Base-by-base conservation (phyloP, 192 early-diverging fungal species). In the Polychytrium aggregatum region DNA sequence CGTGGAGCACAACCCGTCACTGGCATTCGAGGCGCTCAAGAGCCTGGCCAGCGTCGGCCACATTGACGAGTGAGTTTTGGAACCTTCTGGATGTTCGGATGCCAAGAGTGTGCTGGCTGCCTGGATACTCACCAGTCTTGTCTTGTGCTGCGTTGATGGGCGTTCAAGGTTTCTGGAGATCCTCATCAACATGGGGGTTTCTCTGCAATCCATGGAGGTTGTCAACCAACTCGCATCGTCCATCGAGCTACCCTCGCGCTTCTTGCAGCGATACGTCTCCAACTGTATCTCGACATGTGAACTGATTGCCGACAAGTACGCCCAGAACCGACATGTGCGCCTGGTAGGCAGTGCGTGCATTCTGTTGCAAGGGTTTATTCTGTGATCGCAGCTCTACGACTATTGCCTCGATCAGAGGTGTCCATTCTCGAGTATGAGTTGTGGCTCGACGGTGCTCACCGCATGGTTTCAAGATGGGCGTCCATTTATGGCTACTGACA, bases 1-100 rank as follows among this genome's bases (percentile, higher is more conserved):
- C 22, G 57, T 71, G 29, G 68, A 74, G 39, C 64, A 58, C 50
- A 74, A 74, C 42, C 64, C 61, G 21, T 60, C 41, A 9, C 27
- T 74, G 16, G 68, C 68, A 5, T 45, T 52, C 14, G 62, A 64
- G 31, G 44, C 51, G 14, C 43, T 74, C 2, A 36, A 56, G 26
- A 44, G 53, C 24, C 53, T 74, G 21, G 36, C 50, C 25, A 27
- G 29, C 9, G 38, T 53, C 17, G 37, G 34, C 14, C 47, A 63
- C 39, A 40, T 67, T 48, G 41, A 46, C 29, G 53, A 68, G 67
- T 68, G 24, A 62, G 52, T 6, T 28, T 46, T 7, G n/a, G n/a
- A n/a, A n/a, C 7, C 7, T n/a, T 48, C 18, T 45, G 6, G n/a
- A n/a, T n/a, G n/a, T n/a, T n/a, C n/a, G n/a, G n/a, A n/a, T n/a